A percentile compares a stretch with the other conserved stretches of the same genome.
These are phyloP conservation scores for Trypanosomatidae sp. DNA, from an alignment of 208 protist genomes.

Conservation along the genomic window DNA sequence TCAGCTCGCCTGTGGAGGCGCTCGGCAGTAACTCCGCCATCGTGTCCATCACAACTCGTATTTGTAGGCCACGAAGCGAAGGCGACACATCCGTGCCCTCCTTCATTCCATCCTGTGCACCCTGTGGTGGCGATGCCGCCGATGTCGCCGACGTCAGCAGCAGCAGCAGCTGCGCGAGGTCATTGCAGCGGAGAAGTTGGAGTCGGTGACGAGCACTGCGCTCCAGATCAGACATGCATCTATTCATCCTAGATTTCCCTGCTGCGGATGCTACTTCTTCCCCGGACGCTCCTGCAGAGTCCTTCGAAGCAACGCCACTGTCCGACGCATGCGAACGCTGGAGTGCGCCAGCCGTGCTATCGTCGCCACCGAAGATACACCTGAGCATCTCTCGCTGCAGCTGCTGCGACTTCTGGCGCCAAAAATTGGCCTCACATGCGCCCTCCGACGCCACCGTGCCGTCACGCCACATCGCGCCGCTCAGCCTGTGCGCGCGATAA, in stretches of 20 bases:
- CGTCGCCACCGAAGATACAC: conserved; percentile 2
- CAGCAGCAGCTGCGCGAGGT: conserved; percentile 16
- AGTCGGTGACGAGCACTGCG: conserved; percentile 12
- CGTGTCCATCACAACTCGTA: conserved; percentile 14
- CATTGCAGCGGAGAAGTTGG: conserved; percentile 24
- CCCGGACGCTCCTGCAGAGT: neutral
- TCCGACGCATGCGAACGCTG: neutral
- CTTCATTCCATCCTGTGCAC: neutral
- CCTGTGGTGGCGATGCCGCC: neutral
- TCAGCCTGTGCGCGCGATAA: neutral
- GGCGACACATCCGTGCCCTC: no score
- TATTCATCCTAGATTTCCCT: neutral
- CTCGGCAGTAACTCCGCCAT: conserved; percentile 35
- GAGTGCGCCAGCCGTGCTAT: neutral
- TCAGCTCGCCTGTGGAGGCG: conserved; percentile 14
- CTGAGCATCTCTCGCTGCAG: neutral
- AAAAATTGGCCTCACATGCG: neutral
- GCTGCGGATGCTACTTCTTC: neutral
- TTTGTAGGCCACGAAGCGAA: neutral
- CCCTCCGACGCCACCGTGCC: neutral
- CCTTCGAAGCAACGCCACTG: neutral
- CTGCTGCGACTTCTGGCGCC: neutral
- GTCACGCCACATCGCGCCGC: neutral
- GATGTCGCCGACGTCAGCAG: neutral
- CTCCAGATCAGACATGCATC: conserved; percentile 1